Evolutionary conservation across 129 eudicot genomes (phyloP), one percentile per base, ranked within the genome.

Genomic region (sunflower (Helianthus annuus)): DNA sequence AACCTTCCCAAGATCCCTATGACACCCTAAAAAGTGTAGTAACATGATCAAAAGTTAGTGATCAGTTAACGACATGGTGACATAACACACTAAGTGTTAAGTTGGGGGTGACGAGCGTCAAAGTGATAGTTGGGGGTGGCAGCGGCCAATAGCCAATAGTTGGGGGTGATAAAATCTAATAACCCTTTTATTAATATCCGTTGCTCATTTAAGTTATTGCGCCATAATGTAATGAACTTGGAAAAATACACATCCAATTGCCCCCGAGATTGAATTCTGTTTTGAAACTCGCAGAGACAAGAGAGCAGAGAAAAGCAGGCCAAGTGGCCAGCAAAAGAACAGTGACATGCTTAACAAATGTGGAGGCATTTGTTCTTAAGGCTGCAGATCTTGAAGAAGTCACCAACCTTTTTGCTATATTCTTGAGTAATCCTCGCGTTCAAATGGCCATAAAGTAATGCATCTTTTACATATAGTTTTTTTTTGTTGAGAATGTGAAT

Each of bases 381-480:
- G 89, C 88, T 78, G 83, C 76, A 6, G 97, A 91, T 78, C 90
- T 91, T 46, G 90, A 86, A 69, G 92, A 91, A 79, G 96, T 88
- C 61, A 86, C 93, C 9, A 80, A 80, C 68, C 84, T 81, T 55
- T 91, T 86, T 40, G 67, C 92, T 4, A 84, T 89, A 77, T 80
- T 78, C 76, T 71, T 91, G 78, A 76, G 86, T 52, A 83, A 69
- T 73, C 86, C 84, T 15, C 93, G 93, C 5, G 90, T 91, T 57
- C 92, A 81, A 72, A 84, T 85, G 40, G 96, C 97, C 72, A 74
- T 88, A 57, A 88, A 92, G 97, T 91, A 83, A 72, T 49, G 40
- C 11, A 27, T 16, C 44, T 32, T 32, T 32, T 36, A 14, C 10
- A 36, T 16, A 61, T 16, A 61, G 4, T 61, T 32, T 32, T 61